These are phyloP conservation scores for Ananas comosus DNA, from an alignment of 176 grass and related monocot genomes.

Conservation along the genomic window DNA sequence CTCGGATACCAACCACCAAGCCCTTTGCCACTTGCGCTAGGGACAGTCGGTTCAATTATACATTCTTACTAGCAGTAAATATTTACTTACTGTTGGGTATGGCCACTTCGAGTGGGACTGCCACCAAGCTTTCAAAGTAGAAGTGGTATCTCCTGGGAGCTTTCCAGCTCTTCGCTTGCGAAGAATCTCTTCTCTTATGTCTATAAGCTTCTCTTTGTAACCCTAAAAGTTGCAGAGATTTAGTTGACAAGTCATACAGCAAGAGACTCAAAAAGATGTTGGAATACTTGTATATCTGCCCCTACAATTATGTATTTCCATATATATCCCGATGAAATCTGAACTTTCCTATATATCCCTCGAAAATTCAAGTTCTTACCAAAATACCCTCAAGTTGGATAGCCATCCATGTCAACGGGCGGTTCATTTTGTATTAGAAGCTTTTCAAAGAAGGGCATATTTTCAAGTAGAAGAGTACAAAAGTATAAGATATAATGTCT, in stretches of 20 bases:
- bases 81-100: conserved; percentile 51
- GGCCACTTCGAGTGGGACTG: conserved; percentile 68
- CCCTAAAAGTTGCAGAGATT: conserved; percentile 26
- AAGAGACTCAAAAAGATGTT: background rate
- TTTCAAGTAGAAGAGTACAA: no score
- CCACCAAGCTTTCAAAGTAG: conserved; percentile 63
- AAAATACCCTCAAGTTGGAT: no score
- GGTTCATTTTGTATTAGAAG: no score
- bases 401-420: no score
- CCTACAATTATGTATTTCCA: background rate
- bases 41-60: no score
- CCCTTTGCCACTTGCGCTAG: no score
- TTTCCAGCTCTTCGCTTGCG: conserved; percentile 64
- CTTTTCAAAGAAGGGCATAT: no score
- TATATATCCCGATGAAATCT: no score
- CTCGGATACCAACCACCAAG: no score
- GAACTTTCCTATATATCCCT: no score
- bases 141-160: conserved; percentile 60
- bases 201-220: conserved; percentile 61
- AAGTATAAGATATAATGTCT: no score
- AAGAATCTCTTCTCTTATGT: conserved; percentile 70
- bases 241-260: background rate
- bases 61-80: background rate
- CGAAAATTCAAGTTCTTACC: no score
- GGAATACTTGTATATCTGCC: background rate